These are phyloP conservation scores for Globisporangium viniferum DNA, from an alignment of 352 stramenopile species.

Conservation along the genomic window DNA sequence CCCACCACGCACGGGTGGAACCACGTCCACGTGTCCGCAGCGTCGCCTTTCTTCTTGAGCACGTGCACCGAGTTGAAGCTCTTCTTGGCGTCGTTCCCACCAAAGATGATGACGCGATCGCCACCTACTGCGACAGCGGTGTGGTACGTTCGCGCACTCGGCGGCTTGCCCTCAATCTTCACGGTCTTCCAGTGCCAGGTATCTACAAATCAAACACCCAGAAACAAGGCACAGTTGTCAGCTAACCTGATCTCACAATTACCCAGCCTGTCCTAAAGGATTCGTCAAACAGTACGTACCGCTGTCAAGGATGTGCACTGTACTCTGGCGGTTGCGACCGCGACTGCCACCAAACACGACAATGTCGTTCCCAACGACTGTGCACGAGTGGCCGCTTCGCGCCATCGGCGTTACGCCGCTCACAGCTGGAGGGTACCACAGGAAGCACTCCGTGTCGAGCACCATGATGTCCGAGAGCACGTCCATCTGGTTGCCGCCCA, in stretches of 20 bases:
- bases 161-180: constrained; percentile 86
- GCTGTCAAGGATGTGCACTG: constrained; percentile 72
- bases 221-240: neutral
- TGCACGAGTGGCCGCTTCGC: constrained; percentile 74
- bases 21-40: constrained; percentile 74
- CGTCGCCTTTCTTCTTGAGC: constrained; percentile 53
- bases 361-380: constrained; percentile 67
- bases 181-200: constrained; percentile 89
- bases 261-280: neutral
- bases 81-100: constrained; percentile 89
- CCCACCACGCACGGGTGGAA: constrained; percentile 82
- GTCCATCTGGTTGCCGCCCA: constrained; percentile 59
- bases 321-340: constrained; percentile 69
- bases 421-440: constrained; percentile 91
- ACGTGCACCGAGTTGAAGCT: constrained; percentile 93
- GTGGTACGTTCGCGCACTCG: constrained; percentile 90
- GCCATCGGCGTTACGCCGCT: constrained; percentile 57
- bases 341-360: constrained; percentile 78
- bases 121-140: constrained; percentile 59
- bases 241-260: constrained; percentile 5
- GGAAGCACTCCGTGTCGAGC: constrained; percentile 92
- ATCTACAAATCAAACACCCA: constrained; percentile 31
- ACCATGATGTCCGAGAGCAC: constrained; percentile 87
- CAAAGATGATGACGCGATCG: constrained; percentile 90
- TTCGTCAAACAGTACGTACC: neutral